Evolutionary conservation across 2,329 filamentous ascomycete genomes (phyloP).

Genomic region (Leptographium procerum): DNA sequence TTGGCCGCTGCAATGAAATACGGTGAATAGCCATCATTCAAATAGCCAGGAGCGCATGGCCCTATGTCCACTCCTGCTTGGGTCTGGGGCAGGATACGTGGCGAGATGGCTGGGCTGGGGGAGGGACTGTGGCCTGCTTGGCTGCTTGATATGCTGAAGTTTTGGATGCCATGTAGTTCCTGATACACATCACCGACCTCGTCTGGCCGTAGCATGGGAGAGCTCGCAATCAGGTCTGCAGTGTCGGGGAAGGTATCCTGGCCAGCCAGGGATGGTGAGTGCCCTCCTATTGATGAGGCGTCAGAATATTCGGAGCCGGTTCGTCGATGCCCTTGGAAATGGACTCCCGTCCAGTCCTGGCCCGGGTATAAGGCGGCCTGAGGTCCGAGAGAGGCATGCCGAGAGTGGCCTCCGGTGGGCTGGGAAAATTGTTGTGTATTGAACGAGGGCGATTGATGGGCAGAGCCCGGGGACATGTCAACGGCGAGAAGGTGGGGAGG

Average conservation of each 20-base stretch:
- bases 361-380: conserved; percentile 43
- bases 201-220: conserved; percentile 66
- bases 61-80: conserved; percentile 34
- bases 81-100: conserved; percentile 46
- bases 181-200: conserved; percentile 59
- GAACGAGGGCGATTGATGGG: conserved; percentile 46
- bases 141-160: conserved; percentile 69
- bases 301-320: conserved; percentile 88
- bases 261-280: conserved; percentile 67
- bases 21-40: conserved; percentile 30
- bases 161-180: conserved; percentile 64
- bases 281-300: conserved; percentile 68
- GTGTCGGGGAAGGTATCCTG: conserved; percentile 71
- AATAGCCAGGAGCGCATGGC: conserved; percentile 28
- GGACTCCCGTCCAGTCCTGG: conserved; percentile 42
- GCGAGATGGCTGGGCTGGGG: conserved; percentile 57
- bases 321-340: conserved; percentile 74
- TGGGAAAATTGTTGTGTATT: conserved; percentile 43
- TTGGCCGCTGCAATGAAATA: conserved; percentile 31
- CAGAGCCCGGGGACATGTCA: conserved; percentile 29
- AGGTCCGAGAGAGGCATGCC: conserved; percentile 45
- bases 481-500: conserved; percentile 41
- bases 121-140: conserved; percentile 63
- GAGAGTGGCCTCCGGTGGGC: conserved; percentile 36
- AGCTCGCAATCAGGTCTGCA: conserved; percentile 59